Evolutionary conservation across 495 filamentous ascomycete genomes (phyloP).

Genomic region (Diplogelasinospora grovesii): DNA sequence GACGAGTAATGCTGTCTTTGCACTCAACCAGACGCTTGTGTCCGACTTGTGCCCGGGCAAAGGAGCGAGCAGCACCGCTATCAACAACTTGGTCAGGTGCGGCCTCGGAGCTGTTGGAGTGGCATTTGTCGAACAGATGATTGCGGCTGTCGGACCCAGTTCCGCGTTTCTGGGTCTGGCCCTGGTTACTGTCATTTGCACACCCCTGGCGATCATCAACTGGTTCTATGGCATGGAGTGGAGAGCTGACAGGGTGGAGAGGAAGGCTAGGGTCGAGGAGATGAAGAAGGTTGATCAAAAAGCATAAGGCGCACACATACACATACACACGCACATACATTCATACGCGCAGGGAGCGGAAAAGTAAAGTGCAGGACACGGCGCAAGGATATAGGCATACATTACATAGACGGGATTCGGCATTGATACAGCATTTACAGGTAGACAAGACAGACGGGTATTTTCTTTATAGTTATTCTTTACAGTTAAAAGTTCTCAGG

Average conservation of each 20-base stretch:
- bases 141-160: conserved; percentile 16
- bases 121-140: conserved; percentile 55
- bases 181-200: conserved; percentile 1
- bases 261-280: background rate
- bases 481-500: no score
- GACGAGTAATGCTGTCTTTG: conserved; percentile 33
- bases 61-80: conserved; percentile 48
- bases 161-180: conserved; percentile 7
- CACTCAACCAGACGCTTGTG: conserved; percentile 38
- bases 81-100: conserved; percentile 58
- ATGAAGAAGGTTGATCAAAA: no score
- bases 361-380: no score
- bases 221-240: conserved; percentile 7
- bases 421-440: no score
- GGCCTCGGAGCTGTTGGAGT: conserved; percentile 56
- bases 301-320: no score
- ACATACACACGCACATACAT: no score
- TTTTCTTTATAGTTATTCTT: no score
- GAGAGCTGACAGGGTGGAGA: no score
- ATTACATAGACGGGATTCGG: no score
- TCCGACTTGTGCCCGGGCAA: conserved; percentile 49
- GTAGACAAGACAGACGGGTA: no score
- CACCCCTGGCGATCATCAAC: conserved; percentile 5
- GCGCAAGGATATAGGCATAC: no score
- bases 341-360: no score